Percentiles rank a stretch among this genome's conserved stretches.
Evolutionary conservation across 176 grass and related monocot genomes (phyloP).

Genomic region (Rhynchospora breviuscula): DNA sequence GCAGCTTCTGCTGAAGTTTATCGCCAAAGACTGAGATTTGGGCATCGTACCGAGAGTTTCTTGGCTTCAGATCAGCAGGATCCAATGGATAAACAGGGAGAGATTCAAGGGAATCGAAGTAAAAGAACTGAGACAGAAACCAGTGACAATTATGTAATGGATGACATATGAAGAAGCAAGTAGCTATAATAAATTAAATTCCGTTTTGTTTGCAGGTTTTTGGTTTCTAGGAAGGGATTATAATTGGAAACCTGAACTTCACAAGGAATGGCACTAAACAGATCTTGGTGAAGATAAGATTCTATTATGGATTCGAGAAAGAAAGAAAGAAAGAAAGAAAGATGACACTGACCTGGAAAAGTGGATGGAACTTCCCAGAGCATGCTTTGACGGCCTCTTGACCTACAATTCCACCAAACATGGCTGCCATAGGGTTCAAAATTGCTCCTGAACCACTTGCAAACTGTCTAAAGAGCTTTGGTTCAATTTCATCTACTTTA

Average conservation of each 20-base stretch:
- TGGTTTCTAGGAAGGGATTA: background rate
- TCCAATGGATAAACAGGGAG: conserved; percentile 56
- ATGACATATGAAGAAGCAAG: background rate
- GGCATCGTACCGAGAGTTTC: conserved; percentile 64
- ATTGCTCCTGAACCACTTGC: conserved; percentile 68
- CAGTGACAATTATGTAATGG: conserved; percentile 12
- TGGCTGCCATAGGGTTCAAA: conserved; percentile 79
- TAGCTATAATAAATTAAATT: background rate
- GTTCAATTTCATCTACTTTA: conserved; percentile 43
- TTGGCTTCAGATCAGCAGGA: conserved; percentile 53
- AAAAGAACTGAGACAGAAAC: conserved; percentile 53
- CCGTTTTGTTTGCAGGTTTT: background rate
- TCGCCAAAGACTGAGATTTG: conserved; percentile 82
- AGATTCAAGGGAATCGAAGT: conserved; percentile 72
- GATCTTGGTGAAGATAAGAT: background rate
- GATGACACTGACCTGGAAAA: conserved; percentile 48
- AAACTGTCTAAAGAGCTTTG: conserved; percentile 45
- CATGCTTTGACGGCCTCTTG: conserved; percentile 77
- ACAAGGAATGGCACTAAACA: background rate
- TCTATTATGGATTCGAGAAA: background rate
- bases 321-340: background rate
- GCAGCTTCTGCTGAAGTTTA: conserved; percentile 73
- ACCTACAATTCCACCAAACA: conserved; percentile 76
- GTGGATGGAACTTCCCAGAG: conserved; percentile 68
- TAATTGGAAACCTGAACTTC: background rate